Evolutionary conservation across 164 flowering plant species (phyloP).

Genomic region (Berberis thunbergii): DNA sequence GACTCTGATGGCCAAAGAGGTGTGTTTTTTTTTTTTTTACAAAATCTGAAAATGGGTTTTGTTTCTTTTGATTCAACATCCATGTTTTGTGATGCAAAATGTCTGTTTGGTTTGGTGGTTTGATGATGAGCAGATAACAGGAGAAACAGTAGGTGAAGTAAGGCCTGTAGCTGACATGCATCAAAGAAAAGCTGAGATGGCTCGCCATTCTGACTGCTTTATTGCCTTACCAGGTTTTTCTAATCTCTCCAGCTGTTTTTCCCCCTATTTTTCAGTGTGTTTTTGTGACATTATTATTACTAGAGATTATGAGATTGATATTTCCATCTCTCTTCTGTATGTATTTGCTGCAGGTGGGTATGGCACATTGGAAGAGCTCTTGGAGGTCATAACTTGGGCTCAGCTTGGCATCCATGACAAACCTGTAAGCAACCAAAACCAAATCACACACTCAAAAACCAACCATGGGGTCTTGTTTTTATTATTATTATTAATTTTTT

Average conservation of each 20-base stretch:
- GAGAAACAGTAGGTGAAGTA: conserved; percentile 64
- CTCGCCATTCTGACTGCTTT: conserved; percentile 53
- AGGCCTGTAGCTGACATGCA: conserved; percentile 63
- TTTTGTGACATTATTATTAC: not conserved
- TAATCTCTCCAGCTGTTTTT: not conserved
- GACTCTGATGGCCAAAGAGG: conserved; percentile 95
- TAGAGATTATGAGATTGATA: not conserved
- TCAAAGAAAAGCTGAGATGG: conserved; percentile 68
- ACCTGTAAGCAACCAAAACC: conserved; percentile 36
- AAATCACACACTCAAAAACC: not conserved
- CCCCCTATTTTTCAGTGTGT: not conserved
- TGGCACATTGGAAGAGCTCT: conserved; percentile 85
- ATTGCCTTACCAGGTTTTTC: conserved; percentile 57
- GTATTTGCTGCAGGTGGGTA: conserved; percentile 59
- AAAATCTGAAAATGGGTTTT: not conserved
- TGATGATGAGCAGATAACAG: conserved; percentile 34
- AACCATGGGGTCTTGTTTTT: not conserved
- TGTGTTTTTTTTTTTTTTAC: conserved; percentile 11
- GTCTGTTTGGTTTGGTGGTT: conserved; percentile 3
- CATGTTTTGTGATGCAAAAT: not conserved
- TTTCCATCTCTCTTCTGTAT: not conserved
- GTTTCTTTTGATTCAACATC: not conserved
- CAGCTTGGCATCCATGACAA: conserved; percentile 91
- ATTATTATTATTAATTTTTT: not conserved
- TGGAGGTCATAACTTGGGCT: conserved; percentile 91